Evolutionary conservation across 108 stramenopile species (phyloP), one percentile per base, ranked within the genome.

Genomic region (Skeletonema grethae): DNA sequence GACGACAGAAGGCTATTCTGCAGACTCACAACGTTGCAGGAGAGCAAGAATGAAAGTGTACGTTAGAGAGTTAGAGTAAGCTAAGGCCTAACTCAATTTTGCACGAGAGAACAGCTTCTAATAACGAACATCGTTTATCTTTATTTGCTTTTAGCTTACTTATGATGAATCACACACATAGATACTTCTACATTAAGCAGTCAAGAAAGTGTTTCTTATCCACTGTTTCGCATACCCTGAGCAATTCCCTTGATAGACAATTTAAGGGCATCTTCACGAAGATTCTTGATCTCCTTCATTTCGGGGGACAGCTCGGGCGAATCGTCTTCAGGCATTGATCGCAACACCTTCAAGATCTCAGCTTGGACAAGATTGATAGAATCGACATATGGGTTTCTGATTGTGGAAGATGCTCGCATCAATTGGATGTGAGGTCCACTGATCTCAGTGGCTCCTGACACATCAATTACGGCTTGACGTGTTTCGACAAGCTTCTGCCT

Each of bases 341-440:
- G 90, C 28, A 97, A 74, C 12, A 95, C 84, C 65, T 91, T 92
- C 65, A 99, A 70, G 9, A 95, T 65, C 75, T 99, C 97, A 25
- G 95, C 97, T 87, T 99, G 97, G 38, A 98, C 84, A 29, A 97
- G 90, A 77, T 99, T 99, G 60, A 99, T 85, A n/a, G 95, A 93
- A 75, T 99, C 98, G 10, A 99, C 88, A 81, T 97, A 99, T 1
- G 98, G 97, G 70, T 93, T 86, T 29, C 98, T 93, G 53, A 99
- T 93, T 9, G 53, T 84, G 1, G 82, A 79, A 20, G 96, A 87
- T 50, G 92, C 95, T 69, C 96, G 87, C 69, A 88, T 90, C 43
- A 99, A 85, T 31, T 93, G 85, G 22, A 82, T 73, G 72, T 98
- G 97, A 58, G 73, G 81, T 7, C 93, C 87, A 43, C 90, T 90